These are phyloP conservation scores for Penicillium psychrofluorescens DNA, from an alignment of 495 filamentous ascomycete species.

Conservation along the genomic window DNA sequence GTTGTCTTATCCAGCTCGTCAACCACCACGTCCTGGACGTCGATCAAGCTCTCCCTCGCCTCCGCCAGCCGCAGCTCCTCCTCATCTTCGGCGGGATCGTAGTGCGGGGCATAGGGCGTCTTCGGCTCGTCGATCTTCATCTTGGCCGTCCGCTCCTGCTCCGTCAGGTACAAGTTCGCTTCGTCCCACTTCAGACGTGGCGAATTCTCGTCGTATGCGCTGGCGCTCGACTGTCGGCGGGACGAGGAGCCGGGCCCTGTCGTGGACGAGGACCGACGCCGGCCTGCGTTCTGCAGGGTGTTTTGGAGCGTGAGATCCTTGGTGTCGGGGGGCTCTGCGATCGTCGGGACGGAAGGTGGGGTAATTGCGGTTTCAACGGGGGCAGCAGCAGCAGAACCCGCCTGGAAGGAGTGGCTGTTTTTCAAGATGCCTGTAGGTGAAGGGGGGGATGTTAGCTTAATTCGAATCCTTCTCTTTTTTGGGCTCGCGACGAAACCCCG, in stretches of 20 bases:
- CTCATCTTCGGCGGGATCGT: slow-evolving; percentile 83
- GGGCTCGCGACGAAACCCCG: too few species aligned
- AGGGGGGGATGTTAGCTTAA: neutral
- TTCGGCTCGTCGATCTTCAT: slow-evolving; percentile 99
- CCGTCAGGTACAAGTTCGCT: slow-evolving; percentile 89
- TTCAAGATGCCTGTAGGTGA: slow-evolving; percentile 76
- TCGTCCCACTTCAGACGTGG: slow-evolving; percentile 95
- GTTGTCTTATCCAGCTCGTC: slow-evolving; percentile 63
- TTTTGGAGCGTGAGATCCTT: slow-evolving; percentile 90
- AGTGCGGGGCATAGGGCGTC: slow-evolving; percentile 87
- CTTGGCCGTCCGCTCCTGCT: slow-evolving; percentile 87
- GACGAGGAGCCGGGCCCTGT: slow-evolving; percentile 50
- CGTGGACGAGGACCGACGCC: slow-evolving; percentile 73
- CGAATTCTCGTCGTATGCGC: slow-evolving; percentile 44
- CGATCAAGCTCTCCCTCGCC: slow-evolving; percentile 35
- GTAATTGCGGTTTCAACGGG: slow-evolving; percentile 9
- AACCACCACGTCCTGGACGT: slow-evolving; percentile 52
- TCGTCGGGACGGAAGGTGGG: slow-evolving; percentile 18
- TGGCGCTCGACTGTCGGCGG: slow-evolving; percentile 59
- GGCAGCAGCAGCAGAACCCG: neutral
- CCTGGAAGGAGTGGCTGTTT: slow-evolving; percentile 53
- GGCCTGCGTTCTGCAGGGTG: slow-evolving; percentile 89
- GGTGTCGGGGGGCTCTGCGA: slow-evolving; percentile 34
- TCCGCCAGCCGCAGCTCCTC: slow-evolving; percentile 51
- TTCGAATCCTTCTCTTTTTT: too few species aligned